These are phyloP conservation scores for Saccharomycopsis crataegensis DNA, from an alignment of 1,139 yeast genomes.

Conservation along the genomic window DNA sequence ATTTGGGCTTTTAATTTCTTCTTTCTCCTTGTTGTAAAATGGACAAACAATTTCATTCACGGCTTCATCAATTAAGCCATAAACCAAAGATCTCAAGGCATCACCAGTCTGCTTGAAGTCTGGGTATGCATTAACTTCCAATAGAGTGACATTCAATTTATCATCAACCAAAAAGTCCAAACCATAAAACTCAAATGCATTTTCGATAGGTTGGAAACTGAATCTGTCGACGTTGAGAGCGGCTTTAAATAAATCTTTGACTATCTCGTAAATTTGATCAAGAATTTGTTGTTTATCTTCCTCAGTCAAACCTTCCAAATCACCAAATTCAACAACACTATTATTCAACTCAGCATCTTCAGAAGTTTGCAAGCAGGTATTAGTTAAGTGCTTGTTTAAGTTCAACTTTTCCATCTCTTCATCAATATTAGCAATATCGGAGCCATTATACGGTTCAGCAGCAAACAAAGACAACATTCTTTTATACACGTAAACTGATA, in stretches of 20 bases:
- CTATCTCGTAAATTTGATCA: slow-evolving; percentile 49
- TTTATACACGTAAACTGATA: slow-evolving; percentile 70
- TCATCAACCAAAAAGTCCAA: slow-evolving; percentile 73
- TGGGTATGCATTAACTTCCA: slow-evolving; percentile 91
- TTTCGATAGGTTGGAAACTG: slow-evolving; percentile 79
- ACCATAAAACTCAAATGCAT: slow-evolving; percentile 84
- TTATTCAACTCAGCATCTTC: slow-evolving; percentile 33
- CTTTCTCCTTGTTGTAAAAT: slow-evolving; percentile 25
- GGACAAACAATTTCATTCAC: slow-evolving; percentile 37
- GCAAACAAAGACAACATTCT: slow-evolving; percentile 81
- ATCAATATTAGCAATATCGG: slow-evolving; percentile 23
- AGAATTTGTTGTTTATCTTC: slow-evolving; percentile 38
- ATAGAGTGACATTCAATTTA: slow-evolving; percentile 45
- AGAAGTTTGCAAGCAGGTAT: slow-evolving; percentile 77
- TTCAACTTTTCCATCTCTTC: slow-evolving; percentile 32
- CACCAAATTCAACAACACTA: slow-evolving; percentile 63
- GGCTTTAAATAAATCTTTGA: slow-evolving; percentile 73
- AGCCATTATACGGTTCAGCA: slow-evolving; percentile 37
- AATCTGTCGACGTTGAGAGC: slow-evolving; percentile 73
- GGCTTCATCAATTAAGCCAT: slow-evolving; percentile 47
- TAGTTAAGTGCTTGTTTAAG: slow-evolving; percentile 75
- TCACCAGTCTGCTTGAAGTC: slow-evolving; percentile 94
- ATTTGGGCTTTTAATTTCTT: slow-evolving; percentile 12
- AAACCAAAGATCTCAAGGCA: slow-evolving; percentile 57
- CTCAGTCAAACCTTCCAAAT: slow-evolving; percentile 36